Evolutionary conservation across 768 basidiomycete species (phyloP).

Genomic region (Russula earlei): DNA sequence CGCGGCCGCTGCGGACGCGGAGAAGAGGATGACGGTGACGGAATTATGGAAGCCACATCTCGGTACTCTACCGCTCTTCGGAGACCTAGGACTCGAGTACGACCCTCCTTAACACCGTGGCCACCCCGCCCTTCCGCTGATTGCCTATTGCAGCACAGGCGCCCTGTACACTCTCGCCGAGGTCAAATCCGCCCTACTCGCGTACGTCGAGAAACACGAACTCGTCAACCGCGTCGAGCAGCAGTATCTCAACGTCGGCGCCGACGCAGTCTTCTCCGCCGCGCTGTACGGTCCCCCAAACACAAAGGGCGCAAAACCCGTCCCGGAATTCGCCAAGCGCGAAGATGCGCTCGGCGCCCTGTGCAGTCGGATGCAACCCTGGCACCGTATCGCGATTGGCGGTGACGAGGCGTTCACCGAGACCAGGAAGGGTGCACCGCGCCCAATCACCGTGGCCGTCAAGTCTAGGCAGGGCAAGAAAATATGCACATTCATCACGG

Average conservation of each 20-base stretch:
- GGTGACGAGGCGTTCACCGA: conserved; percentile 49
- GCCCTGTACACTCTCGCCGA: conserved; percentile 48
- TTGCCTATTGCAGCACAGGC: conserved; percentile 32
- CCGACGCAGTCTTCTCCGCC: conserved; percentile 23
- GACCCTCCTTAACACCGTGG: conserved; percentile 22
- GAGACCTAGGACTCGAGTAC: conserved; percentile 53
- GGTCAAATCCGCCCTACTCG: conserved; percentile 46
- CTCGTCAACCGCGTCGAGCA: conserved; percentile 60
- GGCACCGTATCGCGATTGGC: conserved; percentile 54
- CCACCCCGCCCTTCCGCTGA: background rate
- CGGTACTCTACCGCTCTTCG: conserved; percentile 48
- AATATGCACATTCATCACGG: conserved; percentile 64
- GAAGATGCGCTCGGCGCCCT: conserved; percentile 52
- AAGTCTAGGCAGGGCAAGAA: conserved; percentile 76
- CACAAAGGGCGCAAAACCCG: conserved; percentile 17
- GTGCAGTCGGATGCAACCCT: conserved; percentile 60
- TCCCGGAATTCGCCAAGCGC: conserved; percentile 49
- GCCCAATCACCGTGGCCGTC: conserved; percentile 56
- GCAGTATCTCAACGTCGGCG: conserved; percentile 62
- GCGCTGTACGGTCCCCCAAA: conserved; percentile 28
- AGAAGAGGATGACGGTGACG: conserved; percentile 42
- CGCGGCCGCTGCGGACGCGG: conserved; percentile 38
- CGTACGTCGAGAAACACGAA: conserved; percentile 50
- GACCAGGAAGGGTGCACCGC: conserved; percentile 64
- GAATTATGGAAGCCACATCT: conserved; percentile 75